Base-by-base conservation (phyloP, 23 red algal genomes). In the Gracilaria domingensis region DNA sequence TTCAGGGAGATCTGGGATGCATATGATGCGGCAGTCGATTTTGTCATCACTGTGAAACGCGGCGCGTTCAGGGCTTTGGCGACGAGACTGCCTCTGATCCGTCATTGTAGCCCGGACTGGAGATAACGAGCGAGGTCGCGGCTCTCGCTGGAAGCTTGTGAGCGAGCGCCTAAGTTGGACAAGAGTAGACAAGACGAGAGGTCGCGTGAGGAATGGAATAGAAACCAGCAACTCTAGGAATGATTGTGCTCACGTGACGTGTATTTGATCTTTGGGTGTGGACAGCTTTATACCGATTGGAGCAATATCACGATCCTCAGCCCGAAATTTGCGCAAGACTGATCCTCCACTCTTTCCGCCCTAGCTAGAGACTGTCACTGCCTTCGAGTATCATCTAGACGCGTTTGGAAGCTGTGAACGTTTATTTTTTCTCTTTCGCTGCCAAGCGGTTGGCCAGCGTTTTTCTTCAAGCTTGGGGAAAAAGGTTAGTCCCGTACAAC, bases 21-120 rank as follows among this genome's bases (percentile, higher is more conserved):
- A 51, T 53, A 90, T 81, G 54, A 90, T 74, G 47, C 74, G 87
- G 36, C 71, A 90, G 56, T 90, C 87, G 44, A 90, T 51, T 39
- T 90, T 90, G 29, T 90, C 87, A 44, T 90, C 87, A n/a, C 64
- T 69, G 28, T 69, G 64, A 69, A 37, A 69, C 16, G 64, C 4
- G 13, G 28, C 29, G 64, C 28, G 28, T 13, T 13, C 64, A 24
- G 64, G 13, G 64, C 30, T 36, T 5, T 32, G 30, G 30, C 16
- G 64, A 32, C 20, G 64, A 11, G 64, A 32, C 32, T 28, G 64
- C 0, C 32, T 37, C 30, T 0, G 30, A 18, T 20, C 26, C 3
- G 64, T 69, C 64, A 69, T 69, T 37, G 32, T 20, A 69, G 16
- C 59, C 26, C 24, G 24, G 59, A 55, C 51, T 55, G 6, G 51